Conservation (phyloP, 345 rosid genomes). For the Corymbia maculata region DNA sequence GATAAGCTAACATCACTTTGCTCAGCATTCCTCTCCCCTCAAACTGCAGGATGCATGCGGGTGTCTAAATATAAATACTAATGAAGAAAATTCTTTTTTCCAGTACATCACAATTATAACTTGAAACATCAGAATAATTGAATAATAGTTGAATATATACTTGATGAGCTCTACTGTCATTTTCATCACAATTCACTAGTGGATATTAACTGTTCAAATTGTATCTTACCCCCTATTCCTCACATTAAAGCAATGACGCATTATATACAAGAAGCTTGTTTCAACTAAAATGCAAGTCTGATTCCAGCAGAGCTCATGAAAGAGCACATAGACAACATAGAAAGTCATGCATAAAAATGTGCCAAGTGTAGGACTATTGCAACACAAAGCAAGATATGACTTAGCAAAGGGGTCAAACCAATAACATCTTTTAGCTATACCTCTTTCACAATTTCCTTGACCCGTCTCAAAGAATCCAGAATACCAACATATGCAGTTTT, state of each 20-base stretch:
- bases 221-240: not conserved
- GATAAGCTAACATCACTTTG: not conserved
- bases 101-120: not conserved
- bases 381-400: not conserved
- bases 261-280: not conserved
- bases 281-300: not conserved
- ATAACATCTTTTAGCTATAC: constrained; percentile 19
- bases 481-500: constrained; percentile 57
- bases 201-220: not conserved
- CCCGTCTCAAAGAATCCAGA: constrained; percentile 83
- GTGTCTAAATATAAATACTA: not conserved
- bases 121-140: not conserved
- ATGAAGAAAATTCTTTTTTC: not conserved
- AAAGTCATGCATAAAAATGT: not conserved
- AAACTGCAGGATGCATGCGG: not conserved
- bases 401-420: not conserved
- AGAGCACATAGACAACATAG: not conserved
- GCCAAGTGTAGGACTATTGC: not conserved
- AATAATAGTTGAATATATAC: not conserved
- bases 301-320: not conserved
- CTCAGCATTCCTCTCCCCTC: not conserved
- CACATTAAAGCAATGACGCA: not conserved
- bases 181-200: not conserved
- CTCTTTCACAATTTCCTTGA: constrained; percentile 91
- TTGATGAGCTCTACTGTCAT: not conserved